These are phyloP conservation scores for Scleroderma citrinum DNA, from an alignment of 768 basidiomycete genomes.

Conservation along the genomic window DNA sequence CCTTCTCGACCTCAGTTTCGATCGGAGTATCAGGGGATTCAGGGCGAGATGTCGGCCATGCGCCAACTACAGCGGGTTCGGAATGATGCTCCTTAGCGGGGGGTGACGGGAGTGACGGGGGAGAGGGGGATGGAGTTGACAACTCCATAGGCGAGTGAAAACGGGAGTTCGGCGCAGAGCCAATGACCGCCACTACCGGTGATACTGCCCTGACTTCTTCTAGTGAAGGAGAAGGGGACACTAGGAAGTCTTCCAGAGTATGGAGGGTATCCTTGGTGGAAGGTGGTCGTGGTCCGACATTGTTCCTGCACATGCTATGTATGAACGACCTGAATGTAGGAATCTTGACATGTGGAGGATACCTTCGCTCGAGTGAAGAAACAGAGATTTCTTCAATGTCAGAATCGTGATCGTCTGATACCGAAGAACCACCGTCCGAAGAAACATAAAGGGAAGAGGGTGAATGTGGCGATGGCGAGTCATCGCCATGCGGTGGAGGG, in stretches of 20 bases:
- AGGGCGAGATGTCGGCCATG: constrained; percentile 37
- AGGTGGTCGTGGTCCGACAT: constrained; percentile 7
- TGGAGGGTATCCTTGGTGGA: constrained; percentile 6
- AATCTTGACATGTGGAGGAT: constrained; percentile 21
- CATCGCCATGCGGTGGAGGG: constrained; percentile 21
- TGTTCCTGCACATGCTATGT: constrained; percentile 19
- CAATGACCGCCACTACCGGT: constrained; percentile 13
- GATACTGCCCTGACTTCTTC: constrained; percentile 8
- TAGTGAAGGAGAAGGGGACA: constrained; percentile 3
- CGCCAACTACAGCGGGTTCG: constrained; percentile 38
- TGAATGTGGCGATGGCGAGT: constrained; percentile 22
- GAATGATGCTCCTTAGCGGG: constrained; percentile 13
- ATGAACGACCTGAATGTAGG: constrained; percentile 28
- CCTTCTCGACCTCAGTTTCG: constrained; percentile 8
- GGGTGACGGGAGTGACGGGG: constrained; percentile 14
- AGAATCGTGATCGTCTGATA: constrained; percentile 37
- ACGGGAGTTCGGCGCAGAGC: constrained; percentile 24
- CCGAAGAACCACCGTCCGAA: constrained; percentile 25
- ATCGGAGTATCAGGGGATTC: constrained; percentile 23
- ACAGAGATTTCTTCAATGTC: constrained; percentile 46
- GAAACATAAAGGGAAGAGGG: constrained; percentile 41
- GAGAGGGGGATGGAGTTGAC: constrained; percentile 26
- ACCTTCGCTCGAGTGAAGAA: constrained; percentile 12
- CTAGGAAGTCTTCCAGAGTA: constrained; percentile 8
- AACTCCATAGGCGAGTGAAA: constrained; percentile 47